These are phyloP conservation scores for Petunia axillaris DNA, from an alignment of 257 asterid genomes.

Conservation along the genomic window DNA sequence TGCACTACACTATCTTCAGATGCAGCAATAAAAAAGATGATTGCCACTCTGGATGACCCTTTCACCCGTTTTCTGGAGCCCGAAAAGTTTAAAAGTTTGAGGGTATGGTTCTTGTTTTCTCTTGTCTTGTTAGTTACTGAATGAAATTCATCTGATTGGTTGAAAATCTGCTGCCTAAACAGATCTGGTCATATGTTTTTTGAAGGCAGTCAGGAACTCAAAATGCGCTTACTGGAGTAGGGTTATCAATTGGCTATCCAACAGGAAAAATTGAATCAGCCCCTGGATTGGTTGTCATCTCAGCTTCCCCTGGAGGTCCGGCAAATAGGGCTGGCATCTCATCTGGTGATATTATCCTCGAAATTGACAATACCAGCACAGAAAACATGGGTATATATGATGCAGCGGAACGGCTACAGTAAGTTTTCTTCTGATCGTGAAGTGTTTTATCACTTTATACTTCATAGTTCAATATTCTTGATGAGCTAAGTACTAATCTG, in stretches of 20 bases:
- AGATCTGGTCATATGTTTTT: conserved; percentile 45
- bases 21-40: conserved; percentile 91
- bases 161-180: conserved; percentile 30
- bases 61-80: conserved; percentile 98
- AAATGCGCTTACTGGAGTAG: conserved; percentile 88
- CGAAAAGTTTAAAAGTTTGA: conserved; percentile 76
- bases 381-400: conserved; percentile 88
- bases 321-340: conserved; percentile 82
- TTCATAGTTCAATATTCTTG: neutral
- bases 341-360: conserved; percentile 83
- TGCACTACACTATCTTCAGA: conserved; percentile 46
- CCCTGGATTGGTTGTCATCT: conserved; percentile 80
- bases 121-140: conserved; percentile 23
- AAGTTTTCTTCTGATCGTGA: conserved; percentile 43
- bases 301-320: conserved; percentile 98
- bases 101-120: conserved; percentile 61
- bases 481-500: neutral
- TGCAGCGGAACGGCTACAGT: conserved; percentile 94
- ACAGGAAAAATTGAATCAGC: conserved; percentile 58
- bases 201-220: conserved; percentile 99
- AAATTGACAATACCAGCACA: conserved; percentile 75
- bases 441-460: neutral
- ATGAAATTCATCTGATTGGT: conserved; percentile 18
- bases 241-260: conserved; percentile 90
- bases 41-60: conserved; percentile 92